Evolutionary conservation across 1,284 basidiomycete species (phyloP), one percentile per base, ranked within the genome.

Genomic region (Pseudozyma tsukubaensis): DNA sequence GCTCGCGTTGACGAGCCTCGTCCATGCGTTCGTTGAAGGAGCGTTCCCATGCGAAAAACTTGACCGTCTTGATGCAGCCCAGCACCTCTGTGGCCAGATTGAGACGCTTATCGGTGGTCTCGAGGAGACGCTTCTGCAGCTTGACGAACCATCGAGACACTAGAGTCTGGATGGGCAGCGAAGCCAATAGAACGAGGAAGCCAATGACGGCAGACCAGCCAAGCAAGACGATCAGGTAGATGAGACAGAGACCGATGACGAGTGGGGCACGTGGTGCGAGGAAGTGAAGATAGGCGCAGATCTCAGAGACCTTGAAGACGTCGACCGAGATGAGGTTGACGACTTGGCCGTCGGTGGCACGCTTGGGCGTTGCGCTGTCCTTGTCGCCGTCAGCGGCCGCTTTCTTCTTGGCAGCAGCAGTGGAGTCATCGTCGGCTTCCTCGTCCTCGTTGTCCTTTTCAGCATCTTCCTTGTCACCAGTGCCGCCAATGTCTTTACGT

Each of bases 11-110:
- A 32, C 88, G 79, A 9, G 86, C 85, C 19, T 81, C 80, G 29
- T 83, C 76, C 86, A 89, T 88, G 42, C 86, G 85, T 9, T 85
- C 84, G 49, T 85, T 82, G 76, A 88, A 88, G 29, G 76, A 70
- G 29, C 59, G 64, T 60, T 84, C 83, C 82, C 83, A 82, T n/a
- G 80, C 90, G 72, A 92, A 91, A 72, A 91, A 87, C 84, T 91
- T 91, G 83, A 88, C 85, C 36, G 86, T 85, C 65, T 88, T 87
- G 82, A 89, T 87, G 58, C 87, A 86, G 16, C 84, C 78, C 53
- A 89, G 86, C 43, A 89, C 86, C 73, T 89, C 88, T 35, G 87
- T 88, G 12, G 87, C 86, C 11, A 87, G 80, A 57, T 87, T 86
- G 45, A 89, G 84, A 19, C 88, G 85, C 34, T 84, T 84, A 75